These are phyloP conservation scores for Podaxis rugospora DNA, from an alignment of 768 basidiomycete genomes.

Conservation along the genomic window DNA sequence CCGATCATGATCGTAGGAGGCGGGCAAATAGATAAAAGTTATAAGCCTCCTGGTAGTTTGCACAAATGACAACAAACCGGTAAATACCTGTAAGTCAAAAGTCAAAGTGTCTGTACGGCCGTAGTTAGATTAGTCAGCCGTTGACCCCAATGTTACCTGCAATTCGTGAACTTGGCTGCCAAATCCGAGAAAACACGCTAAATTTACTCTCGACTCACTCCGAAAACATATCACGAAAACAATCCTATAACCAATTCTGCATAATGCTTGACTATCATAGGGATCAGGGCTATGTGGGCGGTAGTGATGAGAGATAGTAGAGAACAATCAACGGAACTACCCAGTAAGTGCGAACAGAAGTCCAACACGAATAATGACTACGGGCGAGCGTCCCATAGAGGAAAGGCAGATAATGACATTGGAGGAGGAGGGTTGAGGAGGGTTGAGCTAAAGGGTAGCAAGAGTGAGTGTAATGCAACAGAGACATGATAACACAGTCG, in stretches of 20 bases:
- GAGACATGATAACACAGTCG: conserved; percentile 8
- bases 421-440: background rate
- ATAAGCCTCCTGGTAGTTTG: too few species aligned
- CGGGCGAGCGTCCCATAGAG: background rate
- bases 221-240: background rate
- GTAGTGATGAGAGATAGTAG: background rate
- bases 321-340: background rate
- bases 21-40: too few species aligned
- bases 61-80: too few species aligned
- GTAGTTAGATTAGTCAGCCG: too few species aligned
- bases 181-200: too few species aligned
- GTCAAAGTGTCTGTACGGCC: too few species aligned
- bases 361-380: background rate
- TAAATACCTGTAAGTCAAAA: too few species aligned
- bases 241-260: conserved; percentile 7
- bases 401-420: background rate
- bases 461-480: conserved; percentile 4
- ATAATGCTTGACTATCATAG: conserved; percentile 8
- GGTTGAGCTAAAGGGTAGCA: background rate
- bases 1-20: too few species aligned
- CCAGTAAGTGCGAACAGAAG: background rate
- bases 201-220: background rate
- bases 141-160: too few species aligned
- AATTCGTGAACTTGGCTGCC: too few species aligned
- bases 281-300: background rate